Base-by-base conservation (phyloP, 805 yeast species). In the Metschnikowia gelsemii region DNA sequence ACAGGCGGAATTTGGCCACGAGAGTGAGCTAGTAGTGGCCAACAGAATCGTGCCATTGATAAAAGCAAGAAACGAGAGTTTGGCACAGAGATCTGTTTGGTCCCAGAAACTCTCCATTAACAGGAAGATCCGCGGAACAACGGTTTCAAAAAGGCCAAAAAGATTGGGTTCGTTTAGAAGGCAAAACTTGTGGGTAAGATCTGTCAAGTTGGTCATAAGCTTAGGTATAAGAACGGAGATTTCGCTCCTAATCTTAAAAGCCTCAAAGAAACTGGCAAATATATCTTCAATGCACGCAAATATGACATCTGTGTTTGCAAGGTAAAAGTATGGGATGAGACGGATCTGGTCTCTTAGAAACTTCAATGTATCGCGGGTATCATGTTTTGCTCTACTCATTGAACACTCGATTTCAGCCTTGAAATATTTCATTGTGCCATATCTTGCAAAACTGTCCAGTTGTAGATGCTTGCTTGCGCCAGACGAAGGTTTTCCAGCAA, bases 1-100 rank as follows among this genome's bases (percentile, higher is more conserved):
- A 19, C 22, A 23, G 4, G 26, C 31, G 5, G 32, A 14, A n/a
- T 34, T 34, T 7, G 20, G 6, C 43, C 32, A 34, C 16, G 35
- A 19, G 5, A 9, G 19, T 24, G 25, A 20, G 2, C 21, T 9
- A 8, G 11, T 12, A 6, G 20, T 31, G 17, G 36, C 36, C 5
- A 31, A 12, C n/a, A 32, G 11, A 12, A 35, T 32, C 8, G 25
- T 17, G 12, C 13, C 19, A 12, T 31, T 35, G 25, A 41, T 12
- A 24, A 32, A 41, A 18, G 19, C 9, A 11, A 41, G 29, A 16
- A 35, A 32, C 5, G 40, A 30, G 13, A 41, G 45, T 20, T 41
- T 30, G 12, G 23, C 16, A n/a, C 18, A 16, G 6, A 41, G 32
- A 5, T 18, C 22, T 11, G 32, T 20, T 11, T 18, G 9, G 13